Conservation (phyloP, 495 filamentous ascomycete genomes). For the Entonaema liquescens region DNA sequence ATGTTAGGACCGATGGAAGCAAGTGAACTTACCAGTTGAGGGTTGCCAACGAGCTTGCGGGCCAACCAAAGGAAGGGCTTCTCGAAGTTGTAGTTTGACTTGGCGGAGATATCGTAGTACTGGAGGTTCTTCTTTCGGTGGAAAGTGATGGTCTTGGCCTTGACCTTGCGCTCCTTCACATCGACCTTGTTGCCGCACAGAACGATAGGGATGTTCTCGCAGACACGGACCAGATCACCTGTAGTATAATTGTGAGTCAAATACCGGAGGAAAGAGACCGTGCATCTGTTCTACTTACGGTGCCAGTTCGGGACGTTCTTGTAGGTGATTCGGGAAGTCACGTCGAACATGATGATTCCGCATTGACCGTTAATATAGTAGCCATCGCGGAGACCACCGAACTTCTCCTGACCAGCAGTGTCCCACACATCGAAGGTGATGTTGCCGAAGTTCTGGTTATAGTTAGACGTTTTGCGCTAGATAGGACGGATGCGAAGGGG, state of each 20-base stretch:
- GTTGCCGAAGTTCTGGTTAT: slow-evolving; percentile 82
- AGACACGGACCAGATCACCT: slow-evolving; percentile 99
- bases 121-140: slow-evolving; percentile 99
- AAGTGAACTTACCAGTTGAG: slow-evolving; percentile 71
- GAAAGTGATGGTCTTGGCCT: slow-evolving; percentile 99
- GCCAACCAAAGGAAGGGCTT: slow-evolving; percentile 99
- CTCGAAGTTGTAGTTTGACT: slow-evolving; percentile 99
- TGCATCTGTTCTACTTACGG: slow-evolving; percentile 70
- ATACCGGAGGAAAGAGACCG: not conserved
- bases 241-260: slow-evolving; percentile 17
- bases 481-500: slow-evolving; percentile 17
- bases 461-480: slow-evolving; percentile 44
- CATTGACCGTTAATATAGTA: slow-evolving; percentile 99
- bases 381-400: slow-evolving; percentile 98
- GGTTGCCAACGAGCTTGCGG: slow-evolving; percentile 96
- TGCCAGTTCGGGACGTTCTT: slow-evolving; percentile 99
- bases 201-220: slow-evolving; percentile 99
- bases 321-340: slow-evolving; percentile 99
- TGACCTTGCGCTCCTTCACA: slow-evolving; percentile 99
- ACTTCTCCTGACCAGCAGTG: slow-evolving; percentile 99
- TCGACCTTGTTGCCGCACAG: slow-evolving; percentile 99
- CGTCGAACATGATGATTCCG: slow-evolving; percentile 99
- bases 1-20: not conserved
- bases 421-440: slow-evolving; percentile 99
- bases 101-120: slow-evolving; percentile 99